A percentile compares a stretch with the other conserved stretches of the same genome.
Conservation (phyloP, 495 filamentous ascomycete genomes). For the Trichoderma erinaceum region DNA sequence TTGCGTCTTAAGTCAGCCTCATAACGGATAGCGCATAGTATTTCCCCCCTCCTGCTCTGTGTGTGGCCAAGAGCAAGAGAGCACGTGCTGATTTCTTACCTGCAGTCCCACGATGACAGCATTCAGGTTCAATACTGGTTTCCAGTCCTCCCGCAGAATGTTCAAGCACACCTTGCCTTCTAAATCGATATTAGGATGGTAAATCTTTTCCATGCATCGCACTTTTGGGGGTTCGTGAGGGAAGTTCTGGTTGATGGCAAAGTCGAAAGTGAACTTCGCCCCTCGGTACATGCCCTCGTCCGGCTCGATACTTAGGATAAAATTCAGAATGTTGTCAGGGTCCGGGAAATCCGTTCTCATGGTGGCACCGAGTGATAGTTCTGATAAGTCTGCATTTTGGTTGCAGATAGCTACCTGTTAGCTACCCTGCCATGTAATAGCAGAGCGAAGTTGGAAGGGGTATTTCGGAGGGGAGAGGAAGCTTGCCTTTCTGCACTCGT, state of each 20-base stretch:
- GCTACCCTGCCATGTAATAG: background rate
- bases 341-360: conserved; percentile 93
- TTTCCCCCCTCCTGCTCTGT: background rate
- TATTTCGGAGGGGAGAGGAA: background rate
- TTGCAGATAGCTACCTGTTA: background rate
- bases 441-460: background rate
- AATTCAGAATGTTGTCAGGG: conserved; percentile 94
- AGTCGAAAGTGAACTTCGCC: conserved; percentile 82
- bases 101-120: conserved; percentile 94
- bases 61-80: conserved; percentile 12
- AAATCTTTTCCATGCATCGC: conserved; percentile 96
- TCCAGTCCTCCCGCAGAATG: conserved; percentile 97
- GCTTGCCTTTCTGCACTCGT: conserved; percentile 87
- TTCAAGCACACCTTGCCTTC: conserved; percentile 98
- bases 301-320: conserved; percentile 85
- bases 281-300: conserved; percentile 98
- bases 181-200: conserved; percentile 97
- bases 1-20: background rate
- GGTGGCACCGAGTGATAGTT: conserved; percentile 80
- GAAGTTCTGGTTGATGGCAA: conserved; percentile 89
- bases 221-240: conserved; percentile 98
- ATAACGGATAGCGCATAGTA: background rate
- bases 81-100: conserved; percentile 38
- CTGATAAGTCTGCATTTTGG: conserved; percentile 68
- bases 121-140: conserved; percentile 93